A percentile compares a stretch with the other conserved stretches of the same genome.
Evolutionary conservation across 192 early-diverging fungal species (phyloP).

Genomic region (Diversispora eburnea): DNA sequence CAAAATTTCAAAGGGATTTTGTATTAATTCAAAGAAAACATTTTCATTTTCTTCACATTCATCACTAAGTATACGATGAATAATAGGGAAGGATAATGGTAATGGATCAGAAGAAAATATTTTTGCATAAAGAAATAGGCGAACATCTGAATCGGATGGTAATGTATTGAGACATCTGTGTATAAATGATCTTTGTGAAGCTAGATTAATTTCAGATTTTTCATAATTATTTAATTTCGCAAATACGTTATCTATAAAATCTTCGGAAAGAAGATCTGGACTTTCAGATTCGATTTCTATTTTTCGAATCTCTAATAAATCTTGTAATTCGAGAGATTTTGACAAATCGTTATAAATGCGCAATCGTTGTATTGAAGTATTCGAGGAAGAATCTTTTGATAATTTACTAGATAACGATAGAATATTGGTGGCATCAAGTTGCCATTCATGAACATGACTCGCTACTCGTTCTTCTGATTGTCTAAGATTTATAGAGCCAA

Average conservation of each 20-base stretch:
- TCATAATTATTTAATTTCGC: not conserved
- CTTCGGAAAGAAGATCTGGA: constrained; percentile 5
- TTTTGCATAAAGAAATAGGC: not conserved
- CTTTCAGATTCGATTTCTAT: not conserved
- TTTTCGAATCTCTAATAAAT: not conserved
- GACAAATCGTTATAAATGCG: not conserved
- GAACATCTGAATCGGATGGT: constrained; percentile 9
- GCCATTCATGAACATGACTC: not conserved
- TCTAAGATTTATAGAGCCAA: not conserved
- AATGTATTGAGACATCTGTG: constrained; percentile 16
- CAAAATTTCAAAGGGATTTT: not conserved
- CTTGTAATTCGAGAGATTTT: not conserved
- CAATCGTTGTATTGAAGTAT: not conserved
- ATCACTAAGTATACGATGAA: constrained; percentile 12
- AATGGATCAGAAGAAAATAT: not conserved
- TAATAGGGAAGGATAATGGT: not conserved
- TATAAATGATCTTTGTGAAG: constrained; percentile 20
- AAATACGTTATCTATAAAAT: constrained; percentile 8
- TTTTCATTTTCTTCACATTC: constrained; percentile 2
- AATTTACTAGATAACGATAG: not conserved
- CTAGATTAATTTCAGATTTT: not conserved
- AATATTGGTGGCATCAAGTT: not conserved
- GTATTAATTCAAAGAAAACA: not conserved
- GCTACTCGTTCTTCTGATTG: not conserved
- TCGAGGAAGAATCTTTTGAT: not conserved